Conservation (phyloP, 2,329 filamentous ascomycete genomes). For the Shiraia bambusicola region DNA sequence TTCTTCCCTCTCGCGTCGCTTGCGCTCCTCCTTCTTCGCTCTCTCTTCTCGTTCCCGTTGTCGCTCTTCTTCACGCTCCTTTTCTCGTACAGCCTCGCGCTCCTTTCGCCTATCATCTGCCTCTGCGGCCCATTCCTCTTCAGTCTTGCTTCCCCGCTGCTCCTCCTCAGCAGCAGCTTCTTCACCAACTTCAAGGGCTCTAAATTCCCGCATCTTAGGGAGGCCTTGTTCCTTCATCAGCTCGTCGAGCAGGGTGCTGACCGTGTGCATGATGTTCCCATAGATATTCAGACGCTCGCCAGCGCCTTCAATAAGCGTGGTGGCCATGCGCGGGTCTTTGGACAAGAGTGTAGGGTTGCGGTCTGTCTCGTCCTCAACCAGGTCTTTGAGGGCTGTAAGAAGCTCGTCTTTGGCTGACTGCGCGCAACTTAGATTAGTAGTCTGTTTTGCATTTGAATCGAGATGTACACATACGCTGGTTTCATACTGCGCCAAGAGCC, state of each 20-base stretch:
- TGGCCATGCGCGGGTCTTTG: slow-evolving; percentile 71
- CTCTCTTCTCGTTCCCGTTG: slow-evolving; percentile 54
- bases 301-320: slow-evolving; percentile 74
- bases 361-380: slow-evolving; percentile 74
- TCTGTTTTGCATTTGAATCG: slow-evolving; percentile 1
- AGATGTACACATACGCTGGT: slow-evolving; percentile 57
- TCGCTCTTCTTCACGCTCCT: slow-evolving; percentile 61
- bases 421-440: neutral
- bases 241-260: slow-evolving; percentile 67
- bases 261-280: slow-evolving; percentile 66
- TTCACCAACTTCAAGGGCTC: slow-evolving; percentile 67
- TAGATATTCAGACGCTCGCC: slow-evolving; percentile 77
- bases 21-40: slow-evolving; percentile 60
- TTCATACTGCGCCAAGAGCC: slow-evolving; percentile 74
- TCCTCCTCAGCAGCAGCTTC: slow-evolving; percentile 68
- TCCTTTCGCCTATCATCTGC: slow-evolving; percentile 61
- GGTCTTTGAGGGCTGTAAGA: slow-evolving; percentile 65
- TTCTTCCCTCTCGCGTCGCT: slow-evolving; percentile 52
- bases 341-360: slow-evolving; percentile 71
- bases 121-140: slow-evolving; percentile 71
- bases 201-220: slow-evolving; percentile 66
- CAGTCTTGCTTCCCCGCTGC: slow-evolving; percentile 67
- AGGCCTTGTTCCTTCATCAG: slow-evolving; percentile 64
- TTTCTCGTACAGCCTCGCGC: slow-evolving; percentile 63
- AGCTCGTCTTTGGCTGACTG: slow-evolving; percentile 71